Evolutionary conservation across 2,329 filamentous ascomycete species (phyloP).

Genomic region (Ceratocystis lukuohia): DNA sequence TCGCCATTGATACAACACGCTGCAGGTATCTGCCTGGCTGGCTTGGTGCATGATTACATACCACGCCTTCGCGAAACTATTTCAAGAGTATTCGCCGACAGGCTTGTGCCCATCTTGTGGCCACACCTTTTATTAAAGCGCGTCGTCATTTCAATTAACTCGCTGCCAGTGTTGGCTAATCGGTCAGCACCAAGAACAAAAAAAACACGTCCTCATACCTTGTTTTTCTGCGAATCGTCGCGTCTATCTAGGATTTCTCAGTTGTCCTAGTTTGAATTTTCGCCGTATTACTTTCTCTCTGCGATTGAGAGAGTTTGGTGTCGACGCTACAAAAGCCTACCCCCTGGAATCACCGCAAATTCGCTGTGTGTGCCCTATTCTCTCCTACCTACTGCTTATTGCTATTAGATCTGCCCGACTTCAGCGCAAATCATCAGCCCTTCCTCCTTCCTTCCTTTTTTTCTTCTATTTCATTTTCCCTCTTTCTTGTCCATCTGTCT

Average conservation of each 20-base stretch:
- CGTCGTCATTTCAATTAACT: background rate
- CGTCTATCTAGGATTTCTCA: background rate
- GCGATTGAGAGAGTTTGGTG: background rate
- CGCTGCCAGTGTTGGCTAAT: background rate
- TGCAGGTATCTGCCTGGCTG: background rate
- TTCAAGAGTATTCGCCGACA: background rate
- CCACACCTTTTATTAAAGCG: background rate
- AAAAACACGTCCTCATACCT: background rate
- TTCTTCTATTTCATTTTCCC: background rate
- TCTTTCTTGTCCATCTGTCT: background rate
- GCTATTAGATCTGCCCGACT: background rate
- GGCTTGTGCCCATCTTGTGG: background rate
- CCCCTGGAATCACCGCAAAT: background rate
- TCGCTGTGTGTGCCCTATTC: constrained; percentile 1
- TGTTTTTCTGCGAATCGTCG: background rate
- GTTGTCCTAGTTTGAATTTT: background rate
- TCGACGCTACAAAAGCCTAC: background rate
- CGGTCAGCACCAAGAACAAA: background rate
- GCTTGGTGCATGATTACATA: background rate
- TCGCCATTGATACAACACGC: background rate
- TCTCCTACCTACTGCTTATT: background rate
- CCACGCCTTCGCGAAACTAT: background rate
- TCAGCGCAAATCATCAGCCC: background rate
- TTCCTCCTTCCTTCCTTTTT: background rate
- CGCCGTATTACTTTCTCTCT: background rate